These are phyloP conservation scores for Sporothrix variecibatus DNA, from an alignment of 2,329 filamentous ascomycete genomes.

Conservation along the genomic window DNA sequence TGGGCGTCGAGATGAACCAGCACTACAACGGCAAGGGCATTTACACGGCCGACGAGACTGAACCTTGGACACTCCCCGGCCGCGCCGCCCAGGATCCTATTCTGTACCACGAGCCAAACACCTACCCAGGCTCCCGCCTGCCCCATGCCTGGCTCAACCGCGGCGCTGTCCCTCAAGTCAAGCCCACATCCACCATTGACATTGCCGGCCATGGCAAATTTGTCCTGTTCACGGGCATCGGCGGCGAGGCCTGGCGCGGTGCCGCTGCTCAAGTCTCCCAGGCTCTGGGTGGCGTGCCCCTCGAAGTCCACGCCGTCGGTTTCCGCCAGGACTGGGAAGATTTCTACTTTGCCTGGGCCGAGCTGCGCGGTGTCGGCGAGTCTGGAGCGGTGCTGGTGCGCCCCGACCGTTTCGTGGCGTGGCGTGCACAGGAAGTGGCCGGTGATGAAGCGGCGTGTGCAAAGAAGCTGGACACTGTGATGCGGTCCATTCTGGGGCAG, in stretches of 20 bases:
- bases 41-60: conserved; percentile 46
- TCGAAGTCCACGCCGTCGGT: conserved; percentile 56
- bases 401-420: conserved; percentile 61
- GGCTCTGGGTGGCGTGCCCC: conserved; percentile 44
- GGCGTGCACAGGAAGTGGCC: conserved; percentile 40
- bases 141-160: conserved; percentile 65
- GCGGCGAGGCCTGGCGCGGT: conserved; percentile 55
- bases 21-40: conserved; percentile 51
- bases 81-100: conserved; percentile 41
- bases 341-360: conserved; percentile 62
- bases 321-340: conserved; percentile 62
- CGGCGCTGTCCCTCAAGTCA: conserved; percentile 40
- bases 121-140: conserved; percentile 60
- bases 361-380: conserved; percentile 55
- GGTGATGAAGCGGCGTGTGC: conserved; percentile 21
- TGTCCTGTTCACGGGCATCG: conserved; percentile 55
- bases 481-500: conserved; percentile 25
- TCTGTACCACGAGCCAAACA: conserved; percentile 48
- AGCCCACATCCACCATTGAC: conserved; percentile 59
- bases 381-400: conserved; percentile 59
- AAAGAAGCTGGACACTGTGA: conserved; percentile 19
- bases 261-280: conserved; percentile 47
- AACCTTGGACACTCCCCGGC: conserved; percentile 30
- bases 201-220: conserved; percentile 59
- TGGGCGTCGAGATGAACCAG: conserved; percentile 63